phyloP scores from a whole-genome alignment of 2,329 filamentous ascomycete genomes.

The Didymella exigua region DNA sequence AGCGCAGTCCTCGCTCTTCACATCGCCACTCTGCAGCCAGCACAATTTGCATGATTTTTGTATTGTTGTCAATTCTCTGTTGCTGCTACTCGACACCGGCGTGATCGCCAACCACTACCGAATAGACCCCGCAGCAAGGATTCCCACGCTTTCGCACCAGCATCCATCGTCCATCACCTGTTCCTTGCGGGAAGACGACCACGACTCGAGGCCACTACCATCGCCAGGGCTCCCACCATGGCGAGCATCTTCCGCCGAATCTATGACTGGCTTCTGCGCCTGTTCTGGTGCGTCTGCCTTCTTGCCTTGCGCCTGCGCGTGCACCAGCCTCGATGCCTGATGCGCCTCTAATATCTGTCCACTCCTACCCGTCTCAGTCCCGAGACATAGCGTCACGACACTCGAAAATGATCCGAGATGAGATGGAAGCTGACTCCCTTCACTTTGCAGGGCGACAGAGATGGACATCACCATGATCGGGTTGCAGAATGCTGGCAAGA shows the following conservation, averaged over 20 bases:
- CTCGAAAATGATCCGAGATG: conserved; percentile 17
- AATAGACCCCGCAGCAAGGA: conserved; percentile 47
- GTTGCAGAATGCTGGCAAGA: conserved; percentile 97
- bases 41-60: conserved; percentile 18
- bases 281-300: conserved; percentile 79
- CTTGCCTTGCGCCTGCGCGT: conserved; percentile 15
- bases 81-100: conserved; percentile 31
- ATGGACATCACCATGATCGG: conserved; percentile 99
- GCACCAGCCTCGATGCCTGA: conserved; percentile 31
- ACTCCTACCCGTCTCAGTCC: conserved; percentile 20
- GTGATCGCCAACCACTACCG: conserved; percentile 37
- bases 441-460: conserved; percentile 80
- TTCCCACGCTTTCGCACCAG: conserved; percentile 41
- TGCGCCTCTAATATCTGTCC: conserved; percentile 37
- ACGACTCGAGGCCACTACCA: conserved; percentile 44
- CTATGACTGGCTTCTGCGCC: conserved; percentile 97
- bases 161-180: conserved; percentile 36
- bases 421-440: conserved; percentile 29
- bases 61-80: conserved; percentile 31
- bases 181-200: conserved; percentile 28
- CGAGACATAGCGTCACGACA: conserved; percentile 27
- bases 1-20: conserved; percentile 39
- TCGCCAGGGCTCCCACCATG: conserved; percentile 60
- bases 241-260: conserved; percentile 89
- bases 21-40: conserved; percentile 24